Conservation (phyloP, 2,329 filamentous ascomycete genomes). For the Colletotrichum higginsianum region DNA sequence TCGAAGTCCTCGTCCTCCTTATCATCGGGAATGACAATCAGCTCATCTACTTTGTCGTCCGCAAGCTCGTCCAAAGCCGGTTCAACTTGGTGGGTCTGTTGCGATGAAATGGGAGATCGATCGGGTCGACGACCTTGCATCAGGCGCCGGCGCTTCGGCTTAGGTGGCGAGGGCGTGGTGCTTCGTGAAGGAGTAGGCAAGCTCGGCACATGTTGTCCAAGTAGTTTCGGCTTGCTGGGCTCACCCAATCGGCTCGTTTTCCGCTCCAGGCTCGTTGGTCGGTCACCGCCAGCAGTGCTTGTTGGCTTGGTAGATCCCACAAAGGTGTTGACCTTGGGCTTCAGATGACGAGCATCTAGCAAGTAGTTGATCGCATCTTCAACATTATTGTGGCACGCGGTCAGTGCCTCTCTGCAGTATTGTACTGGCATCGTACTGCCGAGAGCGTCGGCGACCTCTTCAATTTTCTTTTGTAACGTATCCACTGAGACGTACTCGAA, state of each 20-base stretch:
- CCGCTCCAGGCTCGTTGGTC: conserved; percentile 23
- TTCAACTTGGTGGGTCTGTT: conserved; percentile 49
- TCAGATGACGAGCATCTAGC: conserved; percentile 41
- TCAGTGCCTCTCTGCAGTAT: conserved; percentile 53
- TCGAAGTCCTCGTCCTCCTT: conserved; percentile 59
- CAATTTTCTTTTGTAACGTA: conserved; percentile 54
- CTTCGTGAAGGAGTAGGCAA: conserved; percentile 41
- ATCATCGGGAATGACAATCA: conserved; percentile 52
- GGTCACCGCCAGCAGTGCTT: conserved; percentile 38
- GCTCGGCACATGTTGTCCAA: conserved; percentile 41
- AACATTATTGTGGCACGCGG: conserved; percentile 51
- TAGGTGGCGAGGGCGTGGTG: conserved; percentile 49
- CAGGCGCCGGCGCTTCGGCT: conserved; percentile 50
- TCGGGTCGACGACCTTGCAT: conserved; percentile 53
- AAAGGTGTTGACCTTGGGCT: conserved; percentile 40
- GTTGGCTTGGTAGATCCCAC: conserved; percentile 43
- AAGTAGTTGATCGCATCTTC: conserved; percentile 55
- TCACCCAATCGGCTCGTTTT: conserved; percentile 39
- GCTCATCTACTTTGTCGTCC: conserved; percentile 48
- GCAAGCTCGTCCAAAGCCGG: conserved; percentile 45
- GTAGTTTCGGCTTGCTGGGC: conserved; percentile 32
- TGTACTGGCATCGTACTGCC: conserved; percentile 50
- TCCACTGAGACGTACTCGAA: conserved; percentile 65
- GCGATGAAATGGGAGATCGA: conserved; percentile 41
- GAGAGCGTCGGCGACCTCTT: conserved; percentile 55